phyloP scores from a whole-genome alignment of 2,329 filamentous ascomycete species.

The Diaporthe eres region DNA sequence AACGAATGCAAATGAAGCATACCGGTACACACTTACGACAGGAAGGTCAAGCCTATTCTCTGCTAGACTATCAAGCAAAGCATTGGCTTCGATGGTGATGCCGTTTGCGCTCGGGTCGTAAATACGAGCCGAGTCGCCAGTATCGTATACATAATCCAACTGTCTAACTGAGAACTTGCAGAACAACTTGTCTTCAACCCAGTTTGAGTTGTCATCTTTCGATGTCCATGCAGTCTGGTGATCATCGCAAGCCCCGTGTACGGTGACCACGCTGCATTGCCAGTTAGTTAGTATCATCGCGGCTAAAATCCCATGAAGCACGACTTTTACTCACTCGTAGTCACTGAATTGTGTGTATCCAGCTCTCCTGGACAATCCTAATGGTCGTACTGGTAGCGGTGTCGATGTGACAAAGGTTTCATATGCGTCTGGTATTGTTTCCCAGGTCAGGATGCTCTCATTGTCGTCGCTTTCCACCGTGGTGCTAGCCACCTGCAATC shows the following conservation, averaged over 20 bases:
- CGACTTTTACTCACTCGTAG: background rate
- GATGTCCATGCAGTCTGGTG: background rate
- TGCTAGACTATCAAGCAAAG: background rate
- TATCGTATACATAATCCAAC: slow-evolving; percentile 4
- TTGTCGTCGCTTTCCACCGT: no score
- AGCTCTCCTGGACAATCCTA: background rate
- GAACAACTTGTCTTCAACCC: background rate
- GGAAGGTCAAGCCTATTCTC: background rate
- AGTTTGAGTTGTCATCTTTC: background rate
- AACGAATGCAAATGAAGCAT: background rate
- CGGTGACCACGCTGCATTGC: slow-evolving; percentile 7
- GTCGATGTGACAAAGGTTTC: background rate
- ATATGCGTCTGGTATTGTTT: background rate
- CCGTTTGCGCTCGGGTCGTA: background rate
- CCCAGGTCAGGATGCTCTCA: background rate
- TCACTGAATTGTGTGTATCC: background rate
- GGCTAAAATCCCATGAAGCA: no score
- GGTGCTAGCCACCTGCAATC: no score
- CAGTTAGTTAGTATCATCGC: background rate
- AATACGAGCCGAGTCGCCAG: background rate
- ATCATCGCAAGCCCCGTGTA: slow-evolving; percentile 11
- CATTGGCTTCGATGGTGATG: background rate
- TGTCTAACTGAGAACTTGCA: background rate
- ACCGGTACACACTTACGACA: background rate
- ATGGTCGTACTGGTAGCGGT: no score